Evolutionary conservation across 768 basidiomycete species (phyloP), one percentile per base, ranked within the genome.

Genomic region (Tubosaeta sp.): DNA sequence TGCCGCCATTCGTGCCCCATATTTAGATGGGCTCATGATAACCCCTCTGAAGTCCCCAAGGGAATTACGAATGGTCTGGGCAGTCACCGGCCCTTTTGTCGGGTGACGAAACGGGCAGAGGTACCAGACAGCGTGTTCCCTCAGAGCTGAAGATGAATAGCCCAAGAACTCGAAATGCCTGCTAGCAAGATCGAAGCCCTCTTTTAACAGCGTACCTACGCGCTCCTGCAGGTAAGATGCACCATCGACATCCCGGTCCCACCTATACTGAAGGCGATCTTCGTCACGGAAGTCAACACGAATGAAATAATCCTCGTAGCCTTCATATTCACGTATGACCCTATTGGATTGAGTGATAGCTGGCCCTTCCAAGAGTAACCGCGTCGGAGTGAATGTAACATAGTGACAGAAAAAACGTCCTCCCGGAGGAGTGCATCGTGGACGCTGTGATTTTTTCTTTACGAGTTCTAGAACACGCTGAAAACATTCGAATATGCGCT

Each of bases 211-310:
- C 4, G 65, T 69, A 2, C 83, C 83, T 12, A 88, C 85, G 11
- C 83, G 78, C 35, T 78, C 71, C 18, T 73, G 67, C 2, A 90
- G 71, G 62, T 84, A 83, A 13, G 69, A 62, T 2, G 68, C 62
- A 0, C 79, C 80, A 54, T 89, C 84, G 6, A 86, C 80, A 34
- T 80, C 79, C 10, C 80, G 74, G 48, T 80, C 79, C 86, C 86
- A 89, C 12, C 82, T 78, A 54, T 86, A 86, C 32, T 80, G 76
- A n/a, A 87, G 73, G 30, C 76, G 75, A 58, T 93, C 87, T 69
- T 94, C 91, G 49, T 93, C 91, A 5, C 86, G 79, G 59, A 94
- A 90, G 57, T 88, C 83, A 22, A 93, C 90, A 10, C 92, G 83
- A 27, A 94, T 63, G 62, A 94, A 94, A 57, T 80, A 71, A 27